Percentiles rank a stretch among this genome's conserved stretches.
phyloP scores from a whole-genome alignment of 78 protist species.

The Chrysochromulina parva region DNA sequence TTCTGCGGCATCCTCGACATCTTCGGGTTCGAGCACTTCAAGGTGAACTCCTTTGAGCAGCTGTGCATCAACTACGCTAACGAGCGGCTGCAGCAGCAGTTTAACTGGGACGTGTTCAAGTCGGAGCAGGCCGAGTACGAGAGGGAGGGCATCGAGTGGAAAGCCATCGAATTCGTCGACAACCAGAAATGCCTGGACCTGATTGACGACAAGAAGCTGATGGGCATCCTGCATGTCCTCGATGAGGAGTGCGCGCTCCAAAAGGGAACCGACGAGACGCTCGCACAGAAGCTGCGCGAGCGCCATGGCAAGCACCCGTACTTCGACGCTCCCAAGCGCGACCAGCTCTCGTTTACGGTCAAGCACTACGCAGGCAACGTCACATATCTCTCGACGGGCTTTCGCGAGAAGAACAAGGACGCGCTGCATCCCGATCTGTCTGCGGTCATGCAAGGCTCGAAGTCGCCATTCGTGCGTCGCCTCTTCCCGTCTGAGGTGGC shows the following conservation, averaged over 20 bases:
- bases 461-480: neutral
- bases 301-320: neutral
- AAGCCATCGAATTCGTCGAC: slow-evolving; percentile 75
- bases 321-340: neutral
- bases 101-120: slow-evolving; percentile 30
- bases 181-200: slow-evolving; percentile 41
- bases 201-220: neutral
- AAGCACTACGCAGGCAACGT: slow-evolving; percentile 94
- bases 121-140: slow-evolving; percentile 83
- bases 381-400: slow-evolving; percentile 69
- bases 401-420: slow-evolving; percentile 89
- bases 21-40: slow-evolving; percentile 93
- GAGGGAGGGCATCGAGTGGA: slow-evolving; percentile 74
- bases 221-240: slow-evolving; percentile 37
- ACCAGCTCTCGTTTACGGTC: neutral
- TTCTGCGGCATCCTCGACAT: slow-evolving; percentile 87
- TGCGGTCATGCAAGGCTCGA: neutral
- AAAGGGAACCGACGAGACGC: slow-evolving; percentile 18
- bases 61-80: slow-evolving; percentile 92
- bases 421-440: slow-evolving; percentile 19
- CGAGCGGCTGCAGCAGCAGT: slow-evolving; percentile 73
- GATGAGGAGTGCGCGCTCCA: slow-evolving; percentile 38
- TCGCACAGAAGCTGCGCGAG: neutral
- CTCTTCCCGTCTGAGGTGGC: neutral
- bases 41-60: slow-evolving; percentile 88